phyloP scores from a whole-genome alignment of 139 green algal genomes.

The Volvox reticuliferus region DNA sequence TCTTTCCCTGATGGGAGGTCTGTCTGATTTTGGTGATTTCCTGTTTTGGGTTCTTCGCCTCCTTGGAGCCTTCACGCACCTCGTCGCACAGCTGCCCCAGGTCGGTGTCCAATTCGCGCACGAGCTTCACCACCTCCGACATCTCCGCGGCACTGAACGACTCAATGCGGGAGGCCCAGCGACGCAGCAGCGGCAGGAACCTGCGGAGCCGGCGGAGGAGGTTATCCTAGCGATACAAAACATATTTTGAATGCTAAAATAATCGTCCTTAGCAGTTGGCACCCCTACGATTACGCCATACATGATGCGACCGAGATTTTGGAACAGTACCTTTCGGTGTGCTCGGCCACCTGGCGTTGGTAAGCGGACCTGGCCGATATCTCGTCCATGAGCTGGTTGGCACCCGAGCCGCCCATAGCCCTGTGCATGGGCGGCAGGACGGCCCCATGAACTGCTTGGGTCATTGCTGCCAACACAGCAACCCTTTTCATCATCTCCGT shows the following conservation, averaged over 20 bases:
- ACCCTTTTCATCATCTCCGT: too few species aligned
- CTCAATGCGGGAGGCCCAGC: constrained; percentile 8
- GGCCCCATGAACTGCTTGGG: too few species aligned
- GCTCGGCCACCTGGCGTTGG: constrained; percentile 13
- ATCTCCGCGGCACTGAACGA: not conserved
- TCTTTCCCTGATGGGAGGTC: too few species aligned
- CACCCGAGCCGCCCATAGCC: not conserved
- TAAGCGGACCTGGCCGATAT: constrained; percentile 28
- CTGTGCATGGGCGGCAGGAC: too few species aligned
- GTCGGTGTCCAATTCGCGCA: constrained; percentile 1
- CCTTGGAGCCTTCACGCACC: not conserved
- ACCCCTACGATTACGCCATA: too few species aligned
- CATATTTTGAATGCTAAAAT: too few species aligned
- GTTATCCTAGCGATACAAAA: not conserved
- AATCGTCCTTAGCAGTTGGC: too few species aligned
- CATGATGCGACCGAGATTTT: too few species aligned
- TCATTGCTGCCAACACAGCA: too few species aligned
- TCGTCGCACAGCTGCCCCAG: constrained; percentile 40
- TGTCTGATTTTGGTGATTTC: too few species aligned
- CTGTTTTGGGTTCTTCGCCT: too few species aligned
- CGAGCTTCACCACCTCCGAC: constrained; percentile 16
- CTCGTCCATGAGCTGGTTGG: constrained; percentile 27
- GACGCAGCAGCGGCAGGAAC: constrained; percentile 34
- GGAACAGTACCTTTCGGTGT: constrained; percentile 39
- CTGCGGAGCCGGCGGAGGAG: not conserved